Evolutionary conservation across 305 asterid species (phyloP).

Genomic region (Withania somnifera): DNA sequence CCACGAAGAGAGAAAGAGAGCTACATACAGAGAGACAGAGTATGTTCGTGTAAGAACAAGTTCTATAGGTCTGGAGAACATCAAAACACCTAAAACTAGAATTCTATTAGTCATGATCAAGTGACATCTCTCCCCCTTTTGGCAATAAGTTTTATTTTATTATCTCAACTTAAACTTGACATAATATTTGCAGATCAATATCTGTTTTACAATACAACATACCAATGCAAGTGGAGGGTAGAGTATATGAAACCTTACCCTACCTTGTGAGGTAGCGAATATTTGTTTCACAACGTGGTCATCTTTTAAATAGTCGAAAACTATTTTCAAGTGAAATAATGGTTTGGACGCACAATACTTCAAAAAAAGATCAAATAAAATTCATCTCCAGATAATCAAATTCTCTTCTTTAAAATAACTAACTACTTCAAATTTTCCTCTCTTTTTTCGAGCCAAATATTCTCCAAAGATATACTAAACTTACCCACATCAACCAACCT

Average conservation of each 20-base stretch:
- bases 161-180: not conserved
- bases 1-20: not conserved
- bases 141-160: not conserved
- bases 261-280: too few species aligned
- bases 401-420: too few species aligned
- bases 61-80: not conserved
- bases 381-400: too few species aligned
- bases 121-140: not conserved
- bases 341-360: not conserved
- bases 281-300: too few species aligned
- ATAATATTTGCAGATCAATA: not conserved
- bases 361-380: too few species aligned
- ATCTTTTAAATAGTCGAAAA: not conserved
- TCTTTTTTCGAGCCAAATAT: not conserved
- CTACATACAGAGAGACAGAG: too few species aligned
- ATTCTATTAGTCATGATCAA: not conserved
- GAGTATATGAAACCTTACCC: too few species aligned
- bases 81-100: not conserved
- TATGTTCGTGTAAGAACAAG: not conserved
- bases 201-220: not conserved
- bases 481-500: not conserved
- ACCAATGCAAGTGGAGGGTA: too few species aligned
- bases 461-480: not conserved
- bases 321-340: not conserved
- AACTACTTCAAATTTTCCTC: not conserved